Evolutionary conservation across 1,284 basidiomycete species (phyloP), one percentile per base, ranked within the genome.

Genomic region (Tylopilus orsonianus): DNA sequence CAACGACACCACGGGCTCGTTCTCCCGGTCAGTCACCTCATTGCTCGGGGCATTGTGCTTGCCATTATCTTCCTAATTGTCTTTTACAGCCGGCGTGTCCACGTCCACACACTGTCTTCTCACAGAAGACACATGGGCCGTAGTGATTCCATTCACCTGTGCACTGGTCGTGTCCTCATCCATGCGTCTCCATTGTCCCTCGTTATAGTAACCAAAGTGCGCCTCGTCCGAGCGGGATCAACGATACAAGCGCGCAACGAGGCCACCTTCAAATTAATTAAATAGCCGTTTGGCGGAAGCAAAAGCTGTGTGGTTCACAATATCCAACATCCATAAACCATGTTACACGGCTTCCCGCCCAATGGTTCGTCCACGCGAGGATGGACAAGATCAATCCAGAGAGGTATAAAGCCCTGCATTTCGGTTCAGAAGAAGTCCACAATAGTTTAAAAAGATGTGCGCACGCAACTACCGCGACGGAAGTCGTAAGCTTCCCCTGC

Each of bases 401-500:
- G 10, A 24, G 59, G 56, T 58, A 60, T 47, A 57, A 55, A 57
- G 19, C n/a, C n/a, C n/a, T n/a, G n/a, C n/a, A n/a, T n/a, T n/a
- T 27, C 26, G 26, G 20, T 29, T 32, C 29, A 24, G 23, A 16
- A 27, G 10, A 27, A 27, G n/a, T n/a, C n/a, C n/a, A n/a, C n/a
- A n/a, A n/a, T n/a, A n/a, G n/a, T n/a, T n/a, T n/a, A 33, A 26
- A 40, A 14, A 35, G 1, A 57, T 59, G 54, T 32, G 57, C 32
- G 38, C 38, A 27, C 38, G 43, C 46, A 39, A 43, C 29, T 14
- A 49, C 10, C 18, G 26, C 23, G 14, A 35, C 4, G 23, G 32
- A 8, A 34, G n/a, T 24, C 39, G 49, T 57, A n/a, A 27, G 56
- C 26, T 54, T 2, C 1, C 5, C 3, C 5, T 8, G 20, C 12